phyloP scores from a whole-genome alignment of 768 basidiomycete species.

The Mrakia frigida region DNA sequence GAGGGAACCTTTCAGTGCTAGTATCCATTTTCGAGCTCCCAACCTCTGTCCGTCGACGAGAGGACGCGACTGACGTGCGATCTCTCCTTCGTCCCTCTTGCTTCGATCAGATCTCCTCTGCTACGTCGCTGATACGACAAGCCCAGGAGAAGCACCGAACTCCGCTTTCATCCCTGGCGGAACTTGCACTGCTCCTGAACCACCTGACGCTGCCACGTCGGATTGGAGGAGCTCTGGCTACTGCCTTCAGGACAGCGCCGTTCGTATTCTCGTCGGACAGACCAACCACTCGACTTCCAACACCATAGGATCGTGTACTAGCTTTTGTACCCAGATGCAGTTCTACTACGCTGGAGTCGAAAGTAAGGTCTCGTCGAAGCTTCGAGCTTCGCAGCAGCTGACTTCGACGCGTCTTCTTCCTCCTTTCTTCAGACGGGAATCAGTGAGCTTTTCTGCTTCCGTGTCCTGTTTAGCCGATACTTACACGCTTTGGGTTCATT shows the following conservation, averaged over 20 bases:
- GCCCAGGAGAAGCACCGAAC: neutral
- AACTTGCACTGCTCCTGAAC: neutral
- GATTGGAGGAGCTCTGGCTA: neutral
- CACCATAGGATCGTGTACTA: conserved; percentile 8
- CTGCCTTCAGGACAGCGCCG: neutral
- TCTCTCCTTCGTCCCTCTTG: neutral
- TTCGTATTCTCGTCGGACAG: conserved; percentile 7
- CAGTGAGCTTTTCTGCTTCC: neutral
- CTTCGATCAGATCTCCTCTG: neutral
- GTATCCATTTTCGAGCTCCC: neutral
- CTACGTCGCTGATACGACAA: neutral
- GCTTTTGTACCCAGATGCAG: neutral
- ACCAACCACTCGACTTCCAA: conserved; percentile 7
- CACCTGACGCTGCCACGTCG: neutral
- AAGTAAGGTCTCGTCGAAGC: neutral
- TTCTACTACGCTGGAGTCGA: conserved; percentile 18
- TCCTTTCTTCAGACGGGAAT: neutral
- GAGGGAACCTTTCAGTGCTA: neutral
- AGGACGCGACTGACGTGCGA: neutral
- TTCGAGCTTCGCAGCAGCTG: neutral
- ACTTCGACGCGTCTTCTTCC: neutral
- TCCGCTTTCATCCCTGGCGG: conserved; percentile 6
- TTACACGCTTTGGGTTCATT: neutral
- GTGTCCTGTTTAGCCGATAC: neutral
- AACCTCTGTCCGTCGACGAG: neutral